Conservation (phyloP, 129 eudicot genomes). For the Arctium minus region DNA sequence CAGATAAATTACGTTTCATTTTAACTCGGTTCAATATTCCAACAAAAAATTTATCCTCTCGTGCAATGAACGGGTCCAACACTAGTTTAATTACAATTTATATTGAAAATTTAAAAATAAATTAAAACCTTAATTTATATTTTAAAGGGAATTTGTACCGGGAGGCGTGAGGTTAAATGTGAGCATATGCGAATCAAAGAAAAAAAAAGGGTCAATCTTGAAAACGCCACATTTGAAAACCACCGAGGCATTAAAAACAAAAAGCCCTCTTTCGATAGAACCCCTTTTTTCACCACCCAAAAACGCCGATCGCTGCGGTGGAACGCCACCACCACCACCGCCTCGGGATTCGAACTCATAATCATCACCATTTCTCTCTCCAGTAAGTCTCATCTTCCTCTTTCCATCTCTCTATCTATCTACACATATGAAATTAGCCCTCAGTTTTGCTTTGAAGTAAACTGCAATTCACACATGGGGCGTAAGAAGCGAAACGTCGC, state of each 20-base stretch:
- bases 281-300: background rate
- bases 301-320: slow-evolving; percentile 36
- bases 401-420: background rate
- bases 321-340: slow-evolving; percentile 19
- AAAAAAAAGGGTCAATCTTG: slow-evolving; percentile 23
- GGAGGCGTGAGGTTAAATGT: slow-evolving; percentile 9
- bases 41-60: no score
- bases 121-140: no score
- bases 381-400: slow-evolving; percentile 10
- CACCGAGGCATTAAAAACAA: slow-evolving; percentile 7
- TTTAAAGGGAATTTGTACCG: background rate
- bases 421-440: slow-evolving; percentile 31
- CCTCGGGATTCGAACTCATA: slow-evolving; percentile 15
- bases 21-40: no score
- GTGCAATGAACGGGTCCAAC: no score
- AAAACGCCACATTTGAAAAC: slow-evolving; percentile 24
- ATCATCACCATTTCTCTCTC: slow-evolving; percentile 3
- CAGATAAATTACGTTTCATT: no score
- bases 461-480: slow-evolving; percentile 46
- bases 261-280: slow-evolving; percentile 25
- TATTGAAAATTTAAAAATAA: no score
- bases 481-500: slow-evolving; percentile 75
- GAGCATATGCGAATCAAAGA: slow-evolving; percentile 26
- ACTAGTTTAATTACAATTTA: no score
- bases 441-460: slow-evolving; percentile 20